Conservation (phyloP, 371 early-diverging fungal species). For the Actinomortierella ambigua region DNA sequence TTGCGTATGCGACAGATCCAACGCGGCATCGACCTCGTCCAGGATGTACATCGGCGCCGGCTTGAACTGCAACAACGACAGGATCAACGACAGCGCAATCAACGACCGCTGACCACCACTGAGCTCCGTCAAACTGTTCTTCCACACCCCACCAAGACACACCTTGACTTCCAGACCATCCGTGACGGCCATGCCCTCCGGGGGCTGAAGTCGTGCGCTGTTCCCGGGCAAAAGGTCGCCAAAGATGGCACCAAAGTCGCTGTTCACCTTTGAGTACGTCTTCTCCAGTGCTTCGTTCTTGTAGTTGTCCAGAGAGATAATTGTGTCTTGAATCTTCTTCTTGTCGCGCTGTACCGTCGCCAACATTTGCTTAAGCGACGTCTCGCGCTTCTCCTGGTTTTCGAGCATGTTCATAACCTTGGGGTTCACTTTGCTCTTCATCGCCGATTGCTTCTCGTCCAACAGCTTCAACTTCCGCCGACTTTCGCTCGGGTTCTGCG, state of each 20-base stretch:
- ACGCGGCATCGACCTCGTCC: slow-evolving; percentile 99
- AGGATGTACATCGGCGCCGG: slow-evolving; percentile 99
- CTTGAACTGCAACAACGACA: slow-evolving; percentile 97
- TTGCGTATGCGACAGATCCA: slow-evolving; percentile 99
- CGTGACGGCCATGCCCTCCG: slow-evolving; percentile 81
- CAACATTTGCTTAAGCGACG: slow-evolving; percentile 83
- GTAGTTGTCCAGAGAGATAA: slow-evolving; percentile 85
- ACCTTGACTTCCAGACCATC: slow-evolving; percentile 96
- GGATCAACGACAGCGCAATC: slow-evolving; percentile 96
- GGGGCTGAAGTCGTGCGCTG: slow-evolving; percentile 85
- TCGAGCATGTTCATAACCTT: slow-evolving; percentile 96
- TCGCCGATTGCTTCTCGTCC: slow-evolving; percentile 70
- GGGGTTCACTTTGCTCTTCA: slow-evolving; percentile 89
- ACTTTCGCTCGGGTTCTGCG: slow-evolving; percentile 71
- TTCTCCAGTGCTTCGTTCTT: slow-evolving; percentile 87
- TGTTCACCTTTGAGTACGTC: slow-evolving; percentile 92
- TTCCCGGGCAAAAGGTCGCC: slow-evolving; percentile 93
- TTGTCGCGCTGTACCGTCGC: slow-evolving; percentile 91
- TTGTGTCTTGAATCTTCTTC: slow-evolving; percentile 93
- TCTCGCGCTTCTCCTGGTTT: slow-evolving; percentile 92
- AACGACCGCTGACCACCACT: slow-evolving; percentile 99
- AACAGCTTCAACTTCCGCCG: slow-evolving; percentile 75
- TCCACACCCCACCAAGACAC: slow-evolving; percentile 97
- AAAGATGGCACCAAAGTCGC: slow-evolving; percentile 96
- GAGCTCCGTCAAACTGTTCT: slow-evolving; percentile 95